Evolutionary conservation across 176 grass and related monocot genomes (phyloP), one percentile per base, ranked within the genome.

Genomic region (Oryza meyeriana): DNA sequence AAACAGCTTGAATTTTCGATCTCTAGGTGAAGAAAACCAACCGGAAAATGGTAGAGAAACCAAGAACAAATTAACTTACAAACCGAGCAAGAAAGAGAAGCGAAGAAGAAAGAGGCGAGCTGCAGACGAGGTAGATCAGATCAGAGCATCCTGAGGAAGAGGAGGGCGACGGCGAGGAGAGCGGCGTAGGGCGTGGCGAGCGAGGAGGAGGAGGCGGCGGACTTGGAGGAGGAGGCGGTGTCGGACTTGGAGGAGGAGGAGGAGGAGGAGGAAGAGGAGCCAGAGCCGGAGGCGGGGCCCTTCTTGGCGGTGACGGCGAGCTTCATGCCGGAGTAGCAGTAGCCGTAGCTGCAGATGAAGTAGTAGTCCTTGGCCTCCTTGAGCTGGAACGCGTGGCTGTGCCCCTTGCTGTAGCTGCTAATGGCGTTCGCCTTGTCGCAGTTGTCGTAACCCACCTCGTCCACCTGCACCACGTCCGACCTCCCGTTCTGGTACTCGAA

Each of bases 271-370:
- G 77, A 77, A 5, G 64, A 39, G 1, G 78, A 18, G n/a, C 62
- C 27, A n/a, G n/a, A n/a, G 32, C 45, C 55, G 8, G 89, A 76
- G 18, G 87, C 28, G 0, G 90, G 31, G 5, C 88, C 73, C 69
- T 71, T 57, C 82, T 95, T 87, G 27, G 87, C 96, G 22, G 66
- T 89, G 79, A 99, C 39, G 76, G 87, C 58, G 30, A 99, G 79
- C 86, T 95, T 99, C 96, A 99, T 99, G 34, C 96, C 96, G 13
- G 35, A 9, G 80, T 94, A 99, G 89, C 96, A 99, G 91, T 99
- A 99, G 2, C 96, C 96, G 35, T 87, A 95, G 81, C 96, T 99
- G 85, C 96, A 95, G 87, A 99, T 94, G 89, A 99, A 99, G 86
- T 94, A 99, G 87, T 95, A 99, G 35, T 78, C 81, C 76, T 90